These are phyloP conservation scores for Eutrema salsugineum DNA, from an alignment of 441 rosid species.

Conservation along the genomic window DNA sequence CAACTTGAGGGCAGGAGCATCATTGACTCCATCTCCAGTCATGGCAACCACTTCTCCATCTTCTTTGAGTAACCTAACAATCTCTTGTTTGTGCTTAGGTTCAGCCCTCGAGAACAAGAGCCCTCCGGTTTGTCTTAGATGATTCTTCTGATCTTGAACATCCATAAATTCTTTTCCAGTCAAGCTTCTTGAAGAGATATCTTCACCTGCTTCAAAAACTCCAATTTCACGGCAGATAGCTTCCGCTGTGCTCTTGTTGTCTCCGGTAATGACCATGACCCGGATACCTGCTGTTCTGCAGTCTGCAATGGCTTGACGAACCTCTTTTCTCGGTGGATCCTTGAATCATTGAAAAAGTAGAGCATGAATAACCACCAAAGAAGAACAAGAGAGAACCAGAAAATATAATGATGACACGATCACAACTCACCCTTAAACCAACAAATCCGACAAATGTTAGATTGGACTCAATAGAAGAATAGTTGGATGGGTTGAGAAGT, in stretches of 20 bases:
- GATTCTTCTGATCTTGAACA: conserved; percentile 47
- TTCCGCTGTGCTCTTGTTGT: conserved; percentile 93
- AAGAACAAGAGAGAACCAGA: not conserved
- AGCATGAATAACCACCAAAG: not conserved
- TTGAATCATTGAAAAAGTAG: conserved; percentile 20
- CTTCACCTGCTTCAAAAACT: conserved; percentile 63
- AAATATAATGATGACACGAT: not conserved
- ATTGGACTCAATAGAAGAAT: conserved; percentile 78
- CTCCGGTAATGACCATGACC: conserved; percentile 97
- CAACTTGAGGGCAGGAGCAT: conserved; percentile 90
- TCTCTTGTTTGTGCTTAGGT: conserved; percentile 97
- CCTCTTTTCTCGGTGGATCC: conserved; percentile 99
- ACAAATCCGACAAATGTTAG: conserved; percentile 78
- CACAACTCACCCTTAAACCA: conserved; percentile 75
- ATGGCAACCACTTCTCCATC: conserved; percentile 97
- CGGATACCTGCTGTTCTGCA: conserved; percentile 96
- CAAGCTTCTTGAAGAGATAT: conserved; percentile 64
- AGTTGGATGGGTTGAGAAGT: conserved; percentile 71
- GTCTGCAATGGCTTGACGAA: conserved; percentile 85
- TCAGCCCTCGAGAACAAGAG: conserved; percentile 93
- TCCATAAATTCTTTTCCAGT: conserved; percentile 87
- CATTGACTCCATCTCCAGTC: conserved; percentile 98
- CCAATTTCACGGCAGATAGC: conserved; percentile 95
- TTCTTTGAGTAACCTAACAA: conserved; percentile 91
- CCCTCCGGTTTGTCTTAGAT: conserved; percentile 73